Evolutionary conservation across 495 filamentous ascomycete genomes (phyloP), one percentile per base, ranked within the genome.

Genomic region (Symbiotaphrina buchneri): DNA sequence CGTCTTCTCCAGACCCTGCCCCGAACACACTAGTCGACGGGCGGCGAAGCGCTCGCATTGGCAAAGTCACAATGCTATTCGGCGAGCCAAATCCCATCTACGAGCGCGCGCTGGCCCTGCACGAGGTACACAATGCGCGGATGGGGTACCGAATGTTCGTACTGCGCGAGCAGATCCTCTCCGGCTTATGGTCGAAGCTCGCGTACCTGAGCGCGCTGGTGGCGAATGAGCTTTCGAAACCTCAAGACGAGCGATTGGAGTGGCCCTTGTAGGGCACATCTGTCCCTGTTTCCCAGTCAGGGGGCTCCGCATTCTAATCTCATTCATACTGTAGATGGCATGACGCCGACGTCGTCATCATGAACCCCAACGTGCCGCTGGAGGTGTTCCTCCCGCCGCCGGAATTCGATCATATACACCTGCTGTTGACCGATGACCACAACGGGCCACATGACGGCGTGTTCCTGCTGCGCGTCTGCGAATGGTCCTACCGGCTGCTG

Each of bases 351-450:
- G 44, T 50, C 7, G 46, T 59, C 31, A 36, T 61, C 35, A 37
- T 59, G 10, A 62, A 59, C 35, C 43, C 43, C 4, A 39, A 42
- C 5, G 44, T 61, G 16, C 55, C 57, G 7, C 43, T 54, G 34
- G 45, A 55, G 7, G 44, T 50, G 26, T 62, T 61, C 37, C 51
- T 58, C 18, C 55, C 58, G 1, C 56, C 58, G 1, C 23, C 41
- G 11, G 47, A 51, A 18, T 47, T 56, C 35, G 31, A 41, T 10
- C 41, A 53, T 26, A 48, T 56, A 36, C 44, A 60, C 39, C 43
- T 59, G 18, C 37, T 60, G 32, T 44, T 21, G 48, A 34, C 27
- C 1, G n/a, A 20, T 10, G 32, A 35, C 23, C n/a, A 2, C 8
- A 2, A 34, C 26, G 26, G 32, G 2, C 26, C 20, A 10, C 33